Base-by-base conservation (phyloP, 208 protist genomes). In the Leishmania braziliensis region DNA sequence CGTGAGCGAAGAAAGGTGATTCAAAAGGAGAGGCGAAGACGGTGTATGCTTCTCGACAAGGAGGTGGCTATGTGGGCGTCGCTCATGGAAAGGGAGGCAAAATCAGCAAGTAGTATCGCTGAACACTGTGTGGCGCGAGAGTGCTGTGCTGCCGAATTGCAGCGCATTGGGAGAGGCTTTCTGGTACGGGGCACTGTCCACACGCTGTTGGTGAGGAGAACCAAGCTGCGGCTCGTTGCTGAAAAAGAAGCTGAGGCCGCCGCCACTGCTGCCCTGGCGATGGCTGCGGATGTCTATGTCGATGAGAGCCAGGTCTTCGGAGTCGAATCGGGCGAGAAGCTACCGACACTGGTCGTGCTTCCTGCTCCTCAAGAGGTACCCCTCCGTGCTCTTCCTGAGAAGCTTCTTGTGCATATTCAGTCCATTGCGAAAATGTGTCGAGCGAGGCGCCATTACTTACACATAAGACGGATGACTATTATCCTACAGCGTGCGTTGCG, bases 151-250 rank as follows among this genome's bases (percentile, higher is more conserved):
- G 51, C 23, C 26, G 51, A 73, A 16, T 4, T 86, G 63, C 80
- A 89, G 77, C 79, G 83, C 62, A 46, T 89, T n/a, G 86, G 83
- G 8, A 43, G 77, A 2, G 86, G 86, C 14, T 71, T 75, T 43
- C 0, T 75, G 36, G 60, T 23, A 36, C 74, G 54, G 29, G 39
- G 72, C 0, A 20, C 14, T 3, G 56, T 66, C 1, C 62, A 63
- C 26, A 18, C n/a, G 12, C 48, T 54, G 16, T 69, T 58, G 2
- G 46, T 68, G 1, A 23, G 60, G 65, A 46, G 43, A 36, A 33
- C 0, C 12, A 51, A 36, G 39, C 16, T 39, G 0, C 18, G 39
- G 5, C 66, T 75, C 1, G 20, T 33, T 51, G 63, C 77, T n/a
- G 66, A 65, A 71, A 58, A 72, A 8, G 5, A 46, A 20, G 70